Base-by-base conservation (phyloP, 495 filamentous ascomycete species). In the Hyaloscypha finlandica region DNA sequence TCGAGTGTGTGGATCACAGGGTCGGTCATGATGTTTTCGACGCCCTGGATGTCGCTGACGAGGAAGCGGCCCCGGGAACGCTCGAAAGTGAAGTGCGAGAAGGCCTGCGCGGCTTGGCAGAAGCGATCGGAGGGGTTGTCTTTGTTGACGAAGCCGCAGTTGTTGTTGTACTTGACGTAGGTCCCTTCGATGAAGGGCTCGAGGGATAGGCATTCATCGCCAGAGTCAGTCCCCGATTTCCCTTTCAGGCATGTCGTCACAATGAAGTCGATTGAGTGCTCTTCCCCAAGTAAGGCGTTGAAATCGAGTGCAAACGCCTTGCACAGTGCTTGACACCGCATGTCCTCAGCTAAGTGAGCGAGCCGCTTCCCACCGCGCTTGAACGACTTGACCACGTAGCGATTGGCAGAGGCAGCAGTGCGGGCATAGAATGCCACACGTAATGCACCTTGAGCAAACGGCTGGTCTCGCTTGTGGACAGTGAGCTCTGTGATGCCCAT, bases 21-120 rank as follows among this genome's bases (percentile, higher is more conserved):
- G 58, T 79, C 77, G 8, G 77, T 79, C 11, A 78, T 57, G 8
- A 67, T 20, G 12, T 59, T 2, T 25, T 74, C 75, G 0, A 77
- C 77, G 2, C 77, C 77, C 55, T 78, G 77, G 6, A 78, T 39
- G 56, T 79, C 77, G 30, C 19, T 57, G 11, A 79, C 71, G 6
- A 79, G 59, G 9, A 79, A 72, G 55, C 45, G 56, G 16, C 78
- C 78, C 29, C 51, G 30, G 4, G 78, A 80, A 9, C 78, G 74
- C 71, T 80, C 78, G 59, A 77, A 79, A 30, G 78, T 77, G 32
- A 79, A 80, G 61, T 80, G 78, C 4, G 75, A 79, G 59, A 80
- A 80, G 5, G 77, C 78, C 61, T 80, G 78, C 2, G 78, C 78
- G 6, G 67, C 64, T 35, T 68, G 52, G 48, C 74, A 73, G 61